Evolutionary conservation across 2,329 filamentous ascomycete genomes (phyloP).

Genomic region (Xylaria hypoxylon): DNA sequence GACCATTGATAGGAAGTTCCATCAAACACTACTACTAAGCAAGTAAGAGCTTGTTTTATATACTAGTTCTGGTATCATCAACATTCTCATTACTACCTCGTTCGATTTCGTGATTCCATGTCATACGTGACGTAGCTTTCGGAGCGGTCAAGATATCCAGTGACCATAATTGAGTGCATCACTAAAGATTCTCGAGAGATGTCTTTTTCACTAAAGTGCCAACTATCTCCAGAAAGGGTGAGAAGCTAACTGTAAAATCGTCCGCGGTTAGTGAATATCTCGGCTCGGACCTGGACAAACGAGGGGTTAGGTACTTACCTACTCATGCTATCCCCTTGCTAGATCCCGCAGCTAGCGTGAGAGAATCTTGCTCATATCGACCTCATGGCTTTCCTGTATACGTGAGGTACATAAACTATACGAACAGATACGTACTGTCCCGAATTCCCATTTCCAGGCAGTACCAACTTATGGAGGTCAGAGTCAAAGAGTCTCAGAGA

Average conservation of each 20-base stretch:
- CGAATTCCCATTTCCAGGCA: background rate
- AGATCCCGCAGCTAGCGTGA: slow-evolving; percentile 17
- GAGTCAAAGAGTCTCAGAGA: background rate
- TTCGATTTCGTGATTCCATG: background rate
- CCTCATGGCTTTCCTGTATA: slow-evolving; percentile 11
- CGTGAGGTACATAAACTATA: background rate
- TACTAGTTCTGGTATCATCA: background rate
- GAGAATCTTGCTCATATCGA: slow-evolving; percentile 37
- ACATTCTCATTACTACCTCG: background rate
- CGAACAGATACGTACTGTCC: background rate
- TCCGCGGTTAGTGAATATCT: slow-evolving; percentile 1
- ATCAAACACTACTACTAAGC: background rate
- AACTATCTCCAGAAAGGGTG: background rate
- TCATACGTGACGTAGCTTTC: no score
- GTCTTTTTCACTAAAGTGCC: background rate
- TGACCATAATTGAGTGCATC: background rate
- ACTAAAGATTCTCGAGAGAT: no score
- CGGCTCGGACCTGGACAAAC: background rate
- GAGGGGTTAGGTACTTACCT: no score
- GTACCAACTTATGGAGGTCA: background rate
- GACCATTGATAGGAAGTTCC: background rate
- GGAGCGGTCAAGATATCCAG: background rate
- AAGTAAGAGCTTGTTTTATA: background rate
- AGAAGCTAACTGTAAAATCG: background rate
- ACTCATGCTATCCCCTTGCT: slow-evolving; percentile 9